These are phyloP conservation scores for Trichoderma sp. DNA, from an alignment of 2,329 filamentous ascomycete genomes.

Conservation along the genomic window DNA sequence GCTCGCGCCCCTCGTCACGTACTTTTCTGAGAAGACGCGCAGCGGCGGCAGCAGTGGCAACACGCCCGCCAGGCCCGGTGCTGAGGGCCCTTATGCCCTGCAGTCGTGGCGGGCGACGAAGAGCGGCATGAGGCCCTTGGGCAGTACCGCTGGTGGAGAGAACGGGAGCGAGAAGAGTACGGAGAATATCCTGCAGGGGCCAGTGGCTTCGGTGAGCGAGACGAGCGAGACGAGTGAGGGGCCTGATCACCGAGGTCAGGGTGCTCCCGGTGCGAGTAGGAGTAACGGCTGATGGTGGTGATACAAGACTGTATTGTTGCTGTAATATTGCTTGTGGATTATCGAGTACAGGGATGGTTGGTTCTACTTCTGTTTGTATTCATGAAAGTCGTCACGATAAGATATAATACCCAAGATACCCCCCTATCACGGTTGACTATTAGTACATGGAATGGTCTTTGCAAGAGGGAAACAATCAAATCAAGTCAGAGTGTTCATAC, in stretches of 20 bases:
- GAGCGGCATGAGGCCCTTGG: conserved; percentile 26
- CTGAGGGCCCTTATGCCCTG: conserved; percentile 26
- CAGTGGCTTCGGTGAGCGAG: neutral
- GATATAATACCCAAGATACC: conserved; percentile 7
- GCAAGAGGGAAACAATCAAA: neutral
- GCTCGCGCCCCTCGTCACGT: conserved; percentile 42
- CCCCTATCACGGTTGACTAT: neutral
- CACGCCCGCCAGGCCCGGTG: neutral
- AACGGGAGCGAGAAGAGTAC: conserved; percentile 13
- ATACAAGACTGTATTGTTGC: neutral
- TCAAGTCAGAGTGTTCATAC: neutral
- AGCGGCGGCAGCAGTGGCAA: conserved; percentile 24
- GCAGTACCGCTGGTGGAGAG: neutral
- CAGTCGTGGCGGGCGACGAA: conserved; percentile 28
- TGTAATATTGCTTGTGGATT: neutral
- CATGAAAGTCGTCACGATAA: neutral
- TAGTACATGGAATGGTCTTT: neutral
- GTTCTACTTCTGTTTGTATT: neutral
- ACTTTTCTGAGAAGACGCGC: conserved; percentile 32
- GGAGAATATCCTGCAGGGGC: conserved; percentile 14
- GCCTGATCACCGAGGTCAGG: neutral
- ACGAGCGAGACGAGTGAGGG: neutral
- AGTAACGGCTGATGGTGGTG: neutral
- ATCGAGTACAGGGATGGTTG: neutral
- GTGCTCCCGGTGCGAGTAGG: neutral